Evolutionary conservation across 2,329 filamentous ascomycete genomes (phyloP).

Genomic region (Colletotrichum chlorophyti): DNA sequence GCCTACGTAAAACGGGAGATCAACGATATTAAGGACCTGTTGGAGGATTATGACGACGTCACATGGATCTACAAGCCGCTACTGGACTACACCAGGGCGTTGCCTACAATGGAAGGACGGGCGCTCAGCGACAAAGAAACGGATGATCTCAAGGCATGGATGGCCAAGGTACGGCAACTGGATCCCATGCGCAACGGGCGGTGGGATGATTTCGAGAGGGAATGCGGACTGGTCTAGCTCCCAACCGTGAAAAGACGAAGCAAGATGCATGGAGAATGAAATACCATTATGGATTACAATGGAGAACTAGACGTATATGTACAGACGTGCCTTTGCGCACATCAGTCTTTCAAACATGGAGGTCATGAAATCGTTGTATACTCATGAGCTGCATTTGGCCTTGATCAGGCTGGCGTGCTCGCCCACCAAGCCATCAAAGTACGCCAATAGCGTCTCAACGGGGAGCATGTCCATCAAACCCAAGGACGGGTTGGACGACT

Average conservation of each 20-base stretch:
- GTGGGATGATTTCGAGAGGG: conserved; percentile 72
- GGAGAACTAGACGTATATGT: conserved; percentile 1
- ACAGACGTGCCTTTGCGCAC: not conserved
- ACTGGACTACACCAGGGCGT: conserved; percentile 72
- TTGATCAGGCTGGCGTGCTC: conserved; percentile 50
- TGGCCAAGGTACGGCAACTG: conserved; percentile 69
- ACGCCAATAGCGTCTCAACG: conserved; percentile 67
- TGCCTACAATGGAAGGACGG: conserved; percentile 60
- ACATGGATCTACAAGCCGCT: conserved; percentile 93
- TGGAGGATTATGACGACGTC: conserved; percentile 63
- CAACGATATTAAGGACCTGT: conserved; percentile 71
- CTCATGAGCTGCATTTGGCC: conserved; percentile 38
- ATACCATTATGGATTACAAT: conserved; percentile 13
- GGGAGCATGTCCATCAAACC: conserved; percentile 76
- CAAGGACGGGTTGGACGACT: conserved; percentile 72
- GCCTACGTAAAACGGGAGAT: conserved; percentile 75
- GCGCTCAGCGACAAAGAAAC: conserved; percentile 47
- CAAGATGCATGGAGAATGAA: not conserved
- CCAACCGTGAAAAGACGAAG: not conserved
- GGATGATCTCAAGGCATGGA: conserved; percentile 60
- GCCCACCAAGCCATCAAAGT: conserved; percentile 77
- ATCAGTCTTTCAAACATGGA: not conserved
- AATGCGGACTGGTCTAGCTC: conserved; percentile 10
- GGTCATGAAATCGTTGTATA: conserved; percentile 19
- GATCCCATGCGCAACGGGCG: conserved; percentile 78